Conservation (phyloP, 78 protist genomes). For the Protostelium mycophagum region DNA sequence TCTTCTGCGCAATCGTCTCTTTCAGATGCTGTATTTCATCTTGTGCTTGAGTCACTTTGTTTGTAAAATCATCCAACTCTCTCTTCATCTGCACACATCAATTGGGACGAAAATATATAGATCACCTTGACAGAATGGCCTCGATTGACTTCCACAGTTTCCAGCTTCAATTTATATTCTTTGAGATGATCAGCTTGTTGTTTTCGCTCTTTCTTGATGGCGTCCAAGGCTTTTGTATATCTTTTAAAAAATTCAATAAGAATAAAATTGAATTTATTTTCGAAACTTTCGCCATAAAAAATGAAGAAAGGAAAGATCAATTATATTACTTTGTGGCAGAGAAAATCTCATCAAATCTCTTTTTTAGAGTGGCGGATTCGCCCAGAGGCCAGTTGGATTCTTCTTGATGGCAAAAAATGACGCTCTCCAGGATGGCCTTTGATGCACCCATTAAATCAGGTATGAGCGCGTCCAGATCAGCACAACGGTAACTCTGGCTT, state of each 20-base stretch:
- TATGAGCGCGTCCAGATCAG: conserved; percentile 73
- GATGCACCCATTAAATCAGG: conserved; percentile 90
- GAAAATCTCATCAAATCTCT: conserved; percentile 95
- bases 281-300: not conserved
- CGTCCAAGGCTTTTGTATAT: conserved; percentile 53
- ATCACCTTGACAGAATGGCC: conserved; percentile 11
- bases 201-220: conserved; percentile 39
- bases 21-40: conserved; percentile 3
- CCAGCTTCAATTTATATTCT: conserved; percentile 28
- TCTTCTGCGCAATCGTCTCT: conserved; percentile 5
- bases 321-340: conserved; percentile 67
- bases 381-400: conserved; percentile 95
- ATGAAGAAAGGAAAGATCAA: not conserved
- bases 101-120: not conserved
- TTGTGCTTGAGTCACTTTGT: not conserved
- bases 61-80: not conserved
- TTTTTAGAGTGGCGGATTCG: conserved; percentile 73
- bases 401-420: conserved; percentile 99
- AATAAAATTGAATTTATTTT: no score
- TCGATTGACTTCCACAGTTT: conserved; percentile 7
- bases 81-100: conserved; percentile 3
- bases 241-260: no score
- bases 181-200: conserved; percentile 16
- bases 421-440: conserved; percentile 89
- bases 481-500: conserved; percentile 56